Base-by-base conservation (phyloP, 768 basidiomycete genomes). In the Lyophyllum decastes region DNA sequence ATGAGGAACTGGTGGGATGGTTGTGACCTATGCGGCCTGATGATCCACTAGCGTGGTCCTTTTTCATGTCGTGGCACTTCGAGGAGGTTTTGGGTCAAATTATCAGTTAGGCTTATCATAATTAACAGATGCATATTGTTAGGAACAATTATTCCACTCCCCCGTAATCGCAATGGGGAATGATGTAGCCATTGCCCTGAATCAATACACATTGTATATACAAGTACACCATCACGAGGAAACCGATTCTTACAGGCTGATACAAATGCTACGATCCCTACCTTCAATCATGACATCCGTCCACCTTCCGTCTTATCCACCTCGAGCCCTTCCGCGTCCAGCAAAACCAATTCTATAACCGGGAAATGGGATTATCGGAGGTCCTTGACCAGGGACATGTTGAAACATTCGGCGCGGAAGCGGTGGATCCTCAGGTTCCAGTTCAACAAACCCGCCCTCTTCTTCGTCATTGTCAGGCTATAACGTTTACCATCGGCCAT, bases 281-380 rank as follows among this genome's bases (percentile, higher is more conserved):
- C 14, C 16, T 4, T 41, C 40, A 11, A n/a, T 41, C 40, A 41
- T 4, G 16, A 41, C n/a, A 41, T 5, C 4, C 5, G 19, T 5
- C 19, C n/a, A n/a, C 17, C 40, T n/a, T n/a, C 16, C 16, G n/a
- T 17, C 52, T 44, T 19, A 30, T 45, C 43, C 40, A 33, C 43
- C 43, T 45, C 43, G 27, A 45, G 61, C 51, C 65, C 59, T 27
- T 51, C 85, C 83, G 55, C 86, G 73, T 22, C 85, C 87, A 44
- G 87, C 81, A 64, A 79, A 82, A 4, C 87, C 87, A 57, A 88
- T 67, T 34, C 88, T 77, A 65, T 86, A 81, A 19, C 75, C 61
- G 26, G 53, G 54, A 5, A 54, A 49, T 11, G 67, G 63, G 25
- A 64, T 50, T 9, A 68, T 58, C 16, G 56, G 64, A 2, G 72